phyloP scores from a whole-genome alignment of 164 flowering plant genomes.

The Liquidambar formosana region DNA sequence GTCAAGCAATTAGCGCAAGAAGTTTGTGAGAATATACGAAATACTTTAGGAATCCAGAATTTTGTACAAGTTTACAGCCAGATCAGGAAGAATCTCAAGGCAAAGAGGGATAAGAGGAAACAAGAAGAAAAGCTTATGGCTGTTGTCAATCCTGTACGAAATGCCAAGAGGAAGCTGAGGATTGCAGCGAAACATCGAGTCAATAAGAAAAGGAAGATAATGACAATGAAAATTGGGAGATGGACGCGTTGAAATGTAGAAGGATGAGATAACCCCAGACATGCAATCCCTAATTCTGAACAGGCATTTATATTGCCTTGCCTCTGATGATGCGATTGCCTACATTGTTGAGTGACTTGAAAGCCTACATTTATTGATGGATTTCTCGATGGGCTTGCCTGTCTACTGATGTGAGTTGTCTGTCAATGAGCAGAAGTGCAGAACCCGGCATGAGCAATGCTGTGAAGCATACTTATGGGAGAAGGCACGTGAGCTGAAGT shows the following conservation, averaged over 20 bases:
- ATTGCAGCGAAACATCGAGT: conserved; percentile 64
- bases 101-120: conserved; percentile 75
- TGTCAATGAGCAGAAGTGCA: no score
- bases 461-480: no score
- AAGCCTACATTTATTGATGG: not conserved
- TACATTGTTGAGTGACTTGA: not conserved
- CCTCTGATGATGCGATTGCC: not conserved
- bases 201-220: conserved; percentile 80
- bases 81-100: conserved; percentile 62
- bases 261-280: not conserved
- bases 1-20: conserved; percentile 72
- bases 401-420: no score
- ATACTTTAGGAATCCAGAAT: conserved; percentile 46
- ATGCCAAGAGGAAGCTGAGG: conserved; percentile 83
- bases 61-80: conserved; percentile 51
- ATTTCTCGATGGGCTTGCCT: no score
- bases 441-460: no score
- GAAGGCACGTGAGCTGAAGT: no score
- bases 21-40: conserved; percentile 41
- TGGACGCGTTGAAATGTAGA: conserved; percentile 35
- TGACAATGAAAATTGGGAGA: conserved; percentile 65
- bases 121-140: conserved; percentile 74
- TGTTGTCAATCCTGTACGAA: conserved; percentile 69
- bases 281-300: not conserved
- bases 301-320: not conserved